Base-by-base conservation (phyloP, 495 filamentous ascomycete species). In the Tuber aestivum region DNA sequence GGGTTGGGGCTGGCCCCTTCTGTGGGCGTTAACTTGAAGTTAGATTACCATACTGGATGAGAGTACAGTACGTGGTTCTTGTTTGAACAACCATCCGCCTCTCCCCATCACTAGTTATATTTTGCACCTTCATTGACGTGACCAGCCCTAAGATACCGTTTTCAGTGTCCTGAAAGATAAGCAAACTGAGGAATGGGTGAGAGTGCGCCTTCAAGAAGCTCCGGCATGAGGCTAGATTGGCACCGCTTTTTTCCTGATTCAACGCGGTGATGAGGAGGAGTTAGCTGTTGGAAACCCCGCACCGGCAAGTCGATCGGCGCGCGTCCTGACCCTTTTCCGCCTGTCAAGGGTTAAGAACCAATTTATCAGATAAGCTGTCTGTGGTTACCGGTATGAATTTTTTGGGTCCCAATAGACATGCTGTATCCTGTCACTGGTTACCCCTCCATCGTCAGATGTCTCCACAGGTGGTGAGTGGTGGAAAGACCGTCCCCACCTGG, bases 341-440 rank as follows among this genome's bases (percentile, higher is more conserved):
- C 56, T 35, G 56, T 18, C 56, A 35, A 35, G 5, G 12, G 5
- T 35, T 65, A 65, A 20, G 16, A 27, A 18, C 32, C 56, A 65
- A 65, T 65, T 35, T 65, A 65, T 65, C 56, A 65, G 56, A 65
- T 65, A 65, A 61, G 45, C 7, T 50, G 14, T 65, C 27, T 65
- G 27, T 65, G 56, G 50, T 61, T 61, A 61, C 38, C 38, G 38
- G 38, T 40, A 40, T 2, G 27, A 14, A 1, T 18, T 65, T 65
- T 65, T 65, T 35, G 16, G 32, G 32, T 16, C 14, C 12, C 27
- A 27, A 65, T 65, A 35, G 27, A 65, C 56, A 18, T 35, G 35
- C 27, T 14, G n/a, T 61, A 32, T 65, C 56, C 32, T 35, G 27
- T 65, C 56, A 65, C 56, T 65, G 56, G 14, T 35, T 32, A 35